These are phyloP conservation scores for Ceratocystis cubensis DNA, from an alignment of 2,329 filamentous ascomycete genomes.

Conservation along the genomic window DNA sequence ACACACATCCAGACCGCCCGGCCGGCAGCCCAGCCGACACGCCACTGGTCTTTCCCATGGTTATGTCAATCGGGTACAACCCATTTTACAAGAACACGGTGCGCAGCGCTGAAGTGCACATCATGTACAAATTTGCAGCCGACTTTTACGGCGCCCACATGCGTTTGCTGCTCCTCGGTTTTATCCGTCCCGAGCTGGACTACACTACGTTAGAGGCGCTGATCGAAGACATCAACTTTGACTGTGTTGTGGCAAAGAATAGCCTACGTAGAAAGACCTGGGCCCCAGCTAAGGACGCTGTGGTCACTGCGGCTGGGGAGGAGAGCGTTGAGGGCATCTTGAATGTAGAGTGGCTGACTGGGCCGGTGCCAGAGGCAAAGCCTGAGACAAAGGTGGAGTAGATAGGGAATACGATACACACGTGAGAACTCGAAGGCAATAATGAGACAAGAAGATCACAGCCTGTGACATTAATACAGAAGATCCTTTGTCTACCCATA, in stretches of 20 bases:
- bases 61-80: slow-evolving; percentile 93
- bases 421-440: not conserved
- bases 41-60: slow-evolving; percentile 58
- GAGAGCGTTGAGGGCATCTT: slow-evolving; percentile 24
- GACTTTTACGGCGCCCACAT: slow-evolving; percentile 82
- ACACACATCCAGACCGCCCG: slow-evolving; percentile 34
- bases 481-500: not conserved
- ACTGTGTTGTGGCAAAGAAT: slow-evolving; percentile 68
- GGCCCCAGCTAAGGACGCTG: slow-evolving; percentile 33
- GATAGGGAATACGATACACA: not conserved
- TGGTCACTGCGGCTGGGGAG: slow-evolving; percentile 25
- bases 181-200: slow-evolving; percentile 78
- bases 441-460: not conserved
- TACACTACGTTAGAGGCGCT: slow-evolving; percentile 74
- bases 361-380: slow-evolving; percentile 23
- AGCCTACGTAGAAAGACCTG: slow-evolving; percentile 59
- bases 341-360: slow-evolving; percentile 32
- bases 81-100: slow-evolving; percentile 91
- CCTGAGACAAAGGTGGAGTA: not conserved
- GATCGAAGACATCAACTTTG: slow-evolving; percentile 75
- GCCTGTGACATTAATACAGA: slow-evolving; percentile 1
- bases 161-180: slow-evolving; percentile 70
- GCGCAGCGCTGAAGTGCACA: slow-evolving; percentile 78
- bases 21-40: slow-evolving; percentile 25
- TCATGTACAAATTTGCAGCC: slow-evolving; percentile 60